phyloP scores from a whole-genome alignment of 2,329 filamentous ascomycete species.

The Penicillium sclerotigenum region DNA sequence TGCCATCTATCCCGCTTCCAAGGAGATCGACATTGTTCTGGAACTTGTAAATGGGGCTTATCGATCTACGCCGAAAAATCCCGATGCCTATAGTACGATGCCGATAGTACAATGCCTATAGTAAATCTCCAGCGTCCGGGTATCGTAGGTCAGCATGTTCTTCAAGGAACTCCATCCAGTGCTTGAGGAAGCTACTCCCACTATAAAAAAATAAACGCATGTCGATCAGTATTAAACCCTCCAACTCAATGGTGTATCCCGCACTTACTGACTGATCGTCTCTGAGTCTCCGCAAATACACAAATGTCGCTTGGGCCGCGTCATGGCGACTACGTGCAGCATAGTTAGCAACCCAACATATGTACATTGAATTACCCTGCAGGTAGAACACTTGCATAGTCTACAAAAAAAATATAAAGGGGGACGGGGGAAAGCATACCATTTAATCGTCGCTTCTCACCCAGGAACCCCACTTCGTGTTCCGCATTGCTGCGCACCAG shows the following conservation, averaged over 20 bases:
- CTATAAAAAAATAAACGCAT: slow-evolving; percentile 46
- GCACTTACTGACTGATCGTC: slow-evolving; percentile 77
- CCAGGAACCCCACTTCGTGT: slow-evolving; percentile 87
- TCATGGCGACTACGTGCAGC: slow-evolving; percentile 77
- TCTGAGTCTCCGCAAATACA: slow-evolving; percentile 92
- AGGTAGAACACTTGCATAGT: not conserved
- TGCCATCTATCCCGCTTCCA: not conserved
- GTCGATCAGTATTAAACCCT: slow-evolving; percentile 6
- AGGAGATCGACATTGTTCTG: not conserved
- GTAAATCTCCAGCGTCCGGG: slow-evolving; percentile 57
- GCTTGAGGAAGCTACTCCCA: slow-evolving; percentile 78
- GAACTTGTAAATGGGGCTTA: not conserved
- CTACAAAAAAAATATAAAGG: no score
- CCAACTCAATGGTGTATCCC: not conserved
- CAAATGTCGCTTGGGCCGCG: slow-evolving; percentile 82
- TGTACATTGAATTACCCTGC: not conserved
- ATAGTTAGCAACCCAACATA: slow-evolving; percentile 17
- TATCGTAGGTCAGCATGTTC: slow-evolving; percentile 88
- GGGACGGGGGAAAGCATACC: slow-evolving; percentile 54
- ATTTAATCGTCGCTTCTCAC: slow-evolving; percentile 87
- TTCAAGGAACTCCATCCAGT: slow-evolving; percentile 89
- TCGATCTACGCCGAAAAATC: not conserved
- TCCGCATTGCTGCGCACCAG: slow-evolving; percentile 88
- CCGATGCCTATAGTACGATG: slow-evolving; percentile 23
- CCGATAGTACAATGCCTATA: slow-evolving; percentile 15